phyloP scores from a whole-genome alignment of 1,139 yeast genomes.

The Lipomyces yarrowii region DNA sequence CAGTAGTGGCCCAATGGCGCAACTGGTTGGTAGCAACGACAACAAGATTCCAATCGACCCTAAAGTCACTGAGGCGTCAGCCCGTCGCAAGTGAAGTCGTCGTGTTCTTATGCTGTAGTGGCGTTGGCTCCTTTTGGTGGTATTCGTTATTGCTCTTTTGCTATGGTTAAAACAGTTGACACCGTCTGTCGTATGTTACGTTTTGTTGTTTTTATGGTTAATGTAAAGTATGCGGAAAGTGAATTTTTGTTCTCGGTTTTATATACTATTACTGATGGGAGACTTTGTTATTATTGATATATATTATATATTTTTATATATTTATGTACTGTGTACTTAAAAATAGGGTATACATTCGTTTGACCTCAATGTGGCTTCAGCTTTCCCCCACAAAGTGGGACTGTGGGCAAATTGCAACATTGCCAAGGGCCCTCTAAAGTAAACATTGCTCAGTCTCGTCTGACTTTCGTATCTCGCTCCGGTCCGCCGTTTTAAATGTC shows the following conservation, averaged over 20 bases:
- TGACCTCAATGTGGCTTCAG: background rate
- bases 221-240: conserved; percentile 1
- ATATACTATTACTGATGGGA: background rate
- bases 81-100: conserved; percentile 18
- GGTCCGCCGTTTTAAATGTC: conserved; percentile 7
- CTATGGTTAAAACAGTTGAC: background rate
- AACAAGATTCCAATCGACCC: conserved; percentile 30
- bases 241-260: background rate
- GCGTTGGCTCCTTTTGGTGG: conserved; percentile 8
- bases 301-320: background rate
- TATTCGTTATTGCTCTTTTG: conserved; percentile 2
- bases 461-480: background rate
- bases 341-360: background rate
- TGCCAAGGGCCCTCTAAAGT: too few relatives aligned
- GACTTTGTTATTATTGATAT: background rate
- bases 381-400: background rate
- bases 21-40: conserved; percentile 19
- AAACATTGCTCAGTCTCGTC: background rate
- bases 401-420: too few relatives aligned
- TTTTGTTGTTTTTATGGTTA: background rate
- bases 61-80: conserved; percentile 27
- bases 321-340: background rate
- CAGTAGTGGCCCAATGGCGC: conserved; percentile 1
- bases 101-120: background rate
- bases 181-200: background rate